These are phyloP conservation scores for Trichoderma oligosporum DNA, from an alignment of 2,329 filamentous ascomycete genomes.

Conservation along the genomic window DNA sequence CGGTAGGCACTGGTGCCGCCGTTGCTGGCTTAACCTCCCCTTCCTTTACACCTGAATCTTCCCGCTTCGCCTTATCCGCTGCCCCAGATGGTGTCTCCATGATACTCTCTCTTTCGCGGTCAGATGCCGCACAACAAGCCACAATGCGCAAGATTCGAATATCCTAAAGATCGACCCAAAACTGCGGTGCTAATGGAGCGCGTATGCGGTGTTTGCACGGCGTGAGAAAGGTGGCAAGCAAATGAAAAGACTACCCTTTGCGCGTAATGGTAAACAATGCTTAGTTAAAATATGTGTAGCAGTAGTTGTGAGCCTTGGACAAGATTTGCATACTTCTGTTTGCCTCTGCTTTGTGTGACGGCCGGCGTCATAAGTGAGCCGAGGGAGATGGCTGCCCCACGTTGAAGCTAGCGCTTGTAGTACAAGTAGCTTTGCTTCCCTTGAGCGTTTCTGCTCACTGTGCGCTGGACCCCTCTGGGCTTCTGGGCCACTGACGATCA, in stretches of 20 bases:
- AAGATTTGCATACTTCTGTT: not conserved
- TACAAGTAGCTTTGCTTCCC: not conserved
- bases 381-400: slow-evolving; percentile 13
- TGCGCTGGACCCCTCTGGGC: not conserved
- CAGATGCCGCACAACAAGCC: slow-evolving; percentile 6
- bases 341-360: slow-evolving; percentile 4
- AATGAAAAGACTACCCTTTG: too few relatives aligned
- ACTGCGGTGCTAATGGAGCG: slow-evolving; percentile 16
- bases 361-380: slow-evolving; percentile 7
- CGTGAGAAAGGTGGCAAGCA: not conserved
- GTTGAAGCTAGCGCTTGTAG: not conserved
- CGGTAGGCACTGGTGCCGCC: not conserved
- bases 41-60: slow-evolving; percentile 20
- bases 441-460: not conserved
- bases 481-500: too few relatives aligned
- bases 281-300: too few relatives aligned
- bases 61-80: slow-evolving; percentile 25
- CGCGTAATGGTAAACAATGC: too few relatives aligned
- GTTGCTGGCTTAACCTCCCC: slow-evolving; percentile 13
- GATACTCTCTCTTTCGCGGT: slow-evolving; percentile 22
- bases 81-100: slow-evolving; percentile 24
- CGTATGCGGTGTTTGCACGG: not conserved
- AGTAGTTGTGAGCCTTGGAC: not conserved
- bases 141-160: slow-evolving; percentile 20
- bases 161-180: not conserved